Base-by-base conservation (phyloP, 75 land plant genomes). In the Ceratopteris richardii region DNA sequence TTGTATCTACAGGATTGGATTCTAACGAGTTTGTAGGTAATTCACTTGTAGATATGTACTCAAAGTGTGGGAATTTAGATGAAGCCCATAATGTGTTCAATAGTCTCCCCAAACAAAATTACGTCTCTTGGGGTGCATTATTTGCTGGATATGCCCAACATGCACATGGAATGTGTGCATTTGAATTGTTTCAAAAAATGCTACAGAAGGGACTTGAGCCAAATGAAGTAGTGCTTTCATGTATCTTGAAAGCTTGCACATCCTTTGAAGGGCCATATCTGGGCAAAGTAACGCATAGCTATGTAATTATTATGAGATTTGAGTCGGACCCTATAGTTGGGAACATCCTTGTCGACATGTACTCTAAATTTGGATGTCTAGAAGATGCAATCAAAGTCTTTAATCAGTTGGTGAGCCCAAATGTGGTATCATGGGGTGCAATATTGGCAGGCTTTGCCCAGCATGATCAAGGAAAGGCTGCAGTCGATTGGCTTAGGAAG, bases 1-100 rank as follows among this genome's bases (percentile, higher is more conserved):
- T 67, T 31, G 44, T 66, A 14, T 79, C 73, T 54, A 39, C 63
- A 1, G 82, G 82, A 10, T 62, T 79, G 7, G 63, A 70, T 39
- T 54, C 58, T 1, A 56, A 76, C 39, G 59, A 59, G 3, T 60
- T 65, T 29, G 64, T 79, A 12, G 55, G 73, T 1, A 54, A 72
- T 61, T 79, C 86, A 1, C 74, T 83, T 1, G 67, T 83, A 47
- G 82, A 83, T 61, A 79, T 83, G 86, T 83, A 83, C 62, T 73
- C 80, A n/a, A 83, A 73, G 44, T 66, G 77, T 12, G 86, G 86
- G n/a, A 69, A 63, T 65, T 65, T 79, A 21, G 46, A 0, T 3
- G 82, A 83, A 29, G 64, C 86, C 7, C 65, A 52, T 20, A 55
- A 29, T 55, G 61, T 73, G 2, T 83, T 83, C 61, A 37, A 48